Evolutionary conservation across 2,329 filamentous ascomycete genomes (phyloP), one percentile per base, ranked within the genome.

Genomic region (Penicillium sclerotiorum): DNA sequence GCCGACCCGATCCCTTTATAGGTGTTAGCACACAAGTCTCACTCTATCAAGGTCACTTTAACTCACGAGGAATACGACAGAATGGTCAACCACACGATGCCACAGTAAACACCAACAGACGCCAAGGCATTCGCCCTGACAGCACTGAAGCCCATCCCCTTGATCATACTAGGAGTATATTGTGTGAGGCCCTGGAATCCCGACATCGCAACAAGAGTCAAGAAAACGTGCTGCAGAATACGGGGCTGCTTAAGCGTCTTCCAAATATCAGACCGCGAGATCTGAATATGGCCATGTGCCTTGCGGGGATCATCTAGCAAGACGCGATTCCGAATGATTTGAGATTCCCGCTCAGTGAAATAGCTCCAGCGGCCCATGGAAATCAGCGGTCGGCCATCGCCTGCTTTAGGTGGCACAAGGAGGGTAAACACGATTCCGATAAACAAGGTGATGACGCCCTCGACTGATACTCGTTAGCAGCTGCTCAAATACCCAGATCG

Each of bases 151-250:
- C 81, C 81, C 39, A 83, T 77, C 9, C 72, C 73, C 42, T 68
- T 74, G 49, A 84, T 78, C 39, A 84, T 77, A 5, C 76, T 76
- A 0, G 81, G 81, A 0, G 78, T 74, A 52, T 84, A 82, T 4
- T 80, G 78, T 46, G 79, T 73, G 72, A 62, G 73, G 57, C 57
- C 80, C 71, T 15, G 78, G 75, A 11, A 77, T 65, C 56, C 80
- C 73, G 64, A 79, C 80, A 64, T 69, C 53, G 23, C 80, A 55
- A 28, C 61, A 7, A 70, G 49, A 1, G 80, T 79, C 50, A 83
- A 76, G 15, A 78, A 50, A 5, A 80, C 71, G 43, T 83, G 81
- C 5, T 75, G 65, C 69, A 77, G 78, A n/a, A 83, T 70, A 1
- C 79, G 73, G 67, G 79, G 80, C 62, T 79, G 76, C n/a, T 54